Evolutionary conservation across 768 basidiomycete genomes (phyloP).

Genomic region (Gelatoporia subvermispora): DNA sequence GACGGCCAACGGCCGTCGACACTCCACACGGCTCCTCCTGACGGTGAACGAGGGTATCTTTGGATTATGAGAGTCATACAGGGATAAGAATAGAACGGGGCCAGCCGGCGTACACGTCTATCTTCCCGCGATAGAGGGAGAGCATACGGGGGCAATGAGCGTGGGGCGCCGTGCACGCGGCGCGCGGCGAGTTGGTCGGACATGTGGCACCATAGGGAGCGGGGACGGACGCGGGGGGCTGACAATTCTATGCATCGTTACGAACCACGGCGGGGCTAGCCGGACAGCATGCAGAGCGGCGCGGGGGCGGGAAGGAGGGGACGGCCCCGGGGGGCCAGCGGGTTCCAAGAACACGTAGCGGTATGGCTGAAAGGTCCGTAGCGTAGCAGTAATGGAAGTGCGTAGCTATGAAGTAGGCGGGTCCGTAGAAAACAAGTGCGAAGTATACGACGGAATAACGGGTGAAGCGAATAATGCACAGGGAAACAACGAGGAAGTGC

Average conservation of each 20-base stretch:
- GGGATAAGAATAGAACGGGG: background rate
- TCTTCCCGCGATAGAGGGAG: background rate
- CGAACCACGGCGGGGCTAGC: background rate
- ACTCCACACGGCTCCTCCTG: no score
- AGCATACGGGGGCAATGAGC: background rate
- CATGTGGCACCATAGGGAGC: background rate
- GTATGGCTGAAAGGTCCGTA: constrained; percentile 1
- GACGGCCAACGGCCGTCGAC: no score
- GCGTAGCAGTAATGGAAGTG: constrained; percentile 3
- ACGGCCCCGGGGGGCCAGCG: constrained; percentile 4
- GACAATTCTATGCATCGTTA: background rate
- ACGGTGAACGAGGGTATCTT: no score
- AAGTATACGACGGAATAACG: background rate
- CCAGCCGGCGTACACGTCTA: background rate
- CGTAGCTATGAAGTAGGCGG: background rate
- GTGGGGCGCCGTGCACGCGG: constrained; percentile 2
- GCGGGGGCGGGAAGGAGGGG: constrained; percentile 4
- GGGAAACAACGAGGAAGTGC: background rate
- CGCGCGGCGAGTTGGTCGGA: constrained; percentile 4
- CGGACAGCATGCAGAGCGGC: background rate
- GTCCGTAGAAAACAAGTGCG: background rate
- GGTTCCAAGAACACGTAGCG: constrained; percentile 6
- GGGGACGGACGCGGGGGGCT: background rate
- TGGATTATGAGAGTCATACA: no score
- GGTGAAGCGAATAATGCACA: constrained; percentile 9